Evolutionary conservation across 805 yeast species (phyloP), one percentile per base, ranked within the genome.

Genomic region (Candida sphagnicola): DNA sequence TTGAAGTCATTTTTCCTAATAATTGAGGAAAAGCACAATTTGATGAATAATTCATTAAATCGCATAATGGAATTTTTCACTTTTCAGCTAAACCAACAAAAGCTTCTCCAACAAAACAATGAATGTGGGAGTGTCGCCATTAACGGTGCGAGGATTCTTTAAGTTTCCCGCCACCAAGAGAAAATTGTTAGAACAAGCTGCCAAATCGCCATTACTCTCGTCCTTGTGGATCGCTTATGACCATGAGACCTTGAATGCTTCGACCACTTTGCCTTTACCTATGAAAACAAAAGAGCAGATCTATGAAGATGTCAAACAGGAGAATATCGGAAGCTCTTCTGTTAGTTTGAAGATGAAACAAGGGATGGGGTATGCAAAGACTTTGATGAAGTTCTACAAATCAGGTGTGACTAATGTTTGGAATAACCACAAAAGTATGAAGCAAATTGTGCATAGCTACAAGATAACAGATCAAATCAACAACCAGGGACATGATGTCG

Each of bases 371-470:
- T 70, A 71, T 45, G 78, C 74, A 4, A 71, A 72, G 48, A 45
- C 60, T 2, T 46, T 78, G 31, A 48, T 80, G 29, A 54, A 54
- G 4, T 80, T 81, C 53, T 83, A 82, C 60, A 73, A 74, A 43
- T 54, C 61, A 2, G 90, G 91, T 1, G 65, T 82, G 2, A 55
- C 61, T 15, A 75, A 74, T 45, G 74, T 81, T 1, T 79, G 82
- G 77, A 44, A 55, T 1, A 77, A 78, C 42, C 43, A 55, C 28
- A 48, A 48, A 28, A 37, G 42, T 18, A 38, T 48, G 13, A 49
- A 48, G 14, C 26, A 38, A 4, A 25, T 63, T 28, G 53, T 44
- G 15, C 26, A 48, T 8, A 40, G 48, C 25, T 56, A 40, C 40
- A 54, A 53, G 37, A 18, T 61, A 8, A 23, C 45, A 12, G 47